Conservation (phyloP, 495 filamentous ascomycete species). For the Xylaria venustula region DNA sequence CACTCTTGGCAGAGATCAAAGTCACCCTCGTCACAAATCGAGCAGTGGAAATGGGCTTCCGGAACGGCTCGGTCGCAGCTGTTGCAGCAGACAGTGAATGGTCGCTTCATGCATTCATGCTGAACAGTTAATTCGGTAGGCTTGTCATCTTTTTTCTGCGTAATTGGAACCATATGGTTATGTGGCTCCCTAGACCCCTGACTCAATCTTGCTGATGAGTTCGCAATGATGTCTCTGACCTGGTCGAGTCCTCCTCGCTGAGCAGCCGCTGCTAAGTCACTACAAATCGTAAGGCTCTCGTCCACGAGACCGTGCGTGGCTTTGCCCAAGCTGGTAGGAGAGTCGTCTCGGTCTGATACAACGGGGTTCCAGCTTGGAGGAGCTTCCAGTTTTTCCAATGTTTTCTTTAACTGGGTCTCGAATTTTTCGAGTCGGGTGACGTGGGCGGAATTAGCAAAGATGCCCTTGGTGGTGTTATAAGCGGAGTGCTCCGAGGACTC, state of each 20-base stretch:
- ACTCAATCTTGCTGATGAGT: background rate
- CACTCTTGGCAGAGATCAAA: slow-evolving; percentile 89
- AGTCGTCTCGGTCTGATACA: no score
- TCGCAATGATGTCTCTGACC: background rate
- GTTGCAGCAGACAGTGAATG: slow-evolving; percentile 85
- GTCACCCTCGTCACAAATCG: slow-evolving; percentile 87
- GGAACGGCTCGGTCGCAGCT: slow-evolving; percentile 74
- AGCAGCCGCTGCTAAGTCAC: slow-evolving; percentile 8
- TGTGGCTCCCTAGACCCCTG: background rate
- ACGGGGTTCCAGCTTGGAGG: no score
- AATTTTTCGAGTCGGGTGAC: no score
- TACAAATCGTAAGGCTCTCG: no score
- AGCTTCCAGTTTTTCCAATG: no score
- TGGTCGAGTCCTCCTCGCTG: no score
- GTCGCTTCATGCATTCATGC: slow-evolving; percentile 19
- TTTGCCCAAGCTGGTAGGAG: no score
- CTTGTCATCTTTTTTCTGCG: background rate
- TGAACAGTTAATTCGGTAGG: background rate
- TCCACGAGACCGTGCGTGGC: no score
- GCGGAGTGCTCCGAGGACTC: no score
- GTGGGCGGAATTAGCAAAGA: no score
- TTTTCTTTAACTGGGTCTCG: no score
- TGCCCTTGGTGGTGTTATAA: no score
- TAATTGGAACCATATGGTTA: background rate
- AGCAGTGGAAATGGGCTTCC: slow-evolving; percentile 90